Conservation (phyloP, 805 yeast genomes). For the Peterozyma toletana region DNA sequence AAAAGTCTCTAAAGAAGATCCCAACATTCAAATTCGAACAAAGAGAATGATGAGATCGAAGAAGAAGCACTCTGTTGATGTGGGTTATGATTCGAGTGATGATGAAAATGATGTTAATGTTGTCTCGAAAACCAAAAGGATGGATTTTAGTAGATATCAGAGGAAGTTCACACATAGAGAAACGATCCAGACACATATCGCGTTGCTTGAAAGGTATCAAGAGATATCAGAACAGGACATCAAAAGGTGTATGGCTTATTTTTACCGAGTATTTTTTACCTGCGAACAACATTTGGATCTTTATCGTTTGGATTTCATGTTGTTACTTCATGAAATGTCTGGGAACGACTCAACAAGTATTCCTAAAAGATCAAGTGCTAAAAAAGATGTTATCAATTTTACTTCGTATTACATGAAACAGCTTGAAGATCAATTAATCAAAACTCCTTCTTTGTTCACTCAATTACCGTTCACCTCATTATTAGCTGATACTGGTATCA, state of each 20-base stretch:
- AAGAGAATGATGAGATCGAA: constrained; percentile 4
- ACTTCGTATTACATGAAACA: constrained; percentile 58
- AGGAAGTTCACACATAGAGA: constrained; percentile 45
- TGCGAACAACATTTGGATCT: constrained; percentile 51
- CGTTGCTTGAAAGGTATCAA: constrained; percentile 48
- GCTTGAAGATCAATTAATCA: constrained; percentile 37
- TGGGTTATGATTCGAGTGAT: constrained; percentile 18
- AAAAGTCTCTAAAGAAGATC: constrained; percentile 43
- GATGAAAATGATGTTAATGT: constrained; percentile 18
- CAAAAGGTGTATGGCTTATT: constrained; percentile 57
- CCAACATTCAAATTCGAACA: constrained; percentile 9
- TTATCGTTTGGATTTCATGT: constrained; percentile 70
- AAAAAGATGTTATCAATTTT: constrained; percentile 60
- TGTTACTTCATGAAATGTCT: constrained; percentile 44
- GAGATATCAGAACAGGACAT: constrained; percentile 58
- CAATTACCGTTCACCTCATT: constrained; percentile 52
- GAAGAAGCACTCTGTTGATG: constrained; percentile 20
- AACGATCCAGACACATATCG: constrained; percentile 60
- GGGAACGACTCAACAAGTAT: constrained; percentile 41
- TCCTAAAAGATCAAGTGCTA: constrained; percentile 33
- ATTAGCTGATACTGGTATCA: constrained; percentile 29
- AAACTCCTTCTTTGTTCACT: constrained; percentile 45
- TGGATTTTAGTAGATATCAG: constrained; percentile 37
- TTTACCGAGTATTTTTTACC: constrained; percentile 63
- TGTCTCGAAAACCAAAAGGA: constrained; percentile 32